These are phyloP conservation scores for Fusarium continuum DNA, from an alignment of 2,329 filamentous ascomycete genomes.

Conservation along the genomic window DNA sequence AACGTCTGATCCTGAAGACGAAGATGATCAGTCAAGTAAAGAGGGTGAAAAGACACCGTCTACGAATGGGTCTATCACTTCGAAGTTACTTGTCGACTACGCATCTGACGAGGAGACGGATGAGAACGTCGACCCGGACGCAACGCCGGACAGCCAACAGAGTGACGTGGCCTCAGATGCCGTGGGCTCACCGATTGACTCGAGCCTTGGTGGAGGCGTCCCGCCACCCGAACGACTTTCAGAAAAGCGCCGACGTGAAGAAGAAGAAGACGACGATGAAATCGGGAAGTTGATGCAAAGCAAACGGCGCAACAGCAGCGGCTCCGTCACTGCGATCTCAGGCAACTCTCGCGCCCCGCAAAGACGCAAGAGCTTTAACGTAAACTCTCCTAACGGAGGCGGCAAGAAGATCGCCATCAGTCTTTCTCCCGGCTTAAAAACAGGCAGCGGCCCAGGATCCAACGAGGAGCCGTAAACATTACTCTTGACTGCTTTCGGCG, in stretches of 20 bases:
- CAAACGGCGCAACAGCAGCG: slow-evolving; percentile 69
- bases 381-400: slow-evolving; percentile 51
- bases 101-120: slow-evolving; percentile 85
- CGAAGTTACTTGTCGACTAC: slow-evolving; percentile 88
- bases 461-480: slow-evolving; percentile 52
- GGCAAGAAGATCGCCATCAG: slow-evolving; percentile 68
- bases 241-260: slow-evolving; percentile 90
- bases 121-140: slow-evolving; percentile 65
- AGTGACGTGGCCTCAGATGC: slow-evolving; percentile 49
- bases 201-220: slow-evolving; percentile 38
- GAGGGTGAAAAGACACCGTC: slow-evolving; percentile 48
- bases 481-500: slow-evolving; percentile 39
- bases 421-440: slow-evolving; percentile 58
- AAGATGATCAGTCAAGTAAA: slow-evolving; percentile 59
- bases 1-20: slow-evolving; percentile 85
- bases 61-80: slow-evolving; percentile 69
- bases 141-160: slow-evolving; percentile 34
- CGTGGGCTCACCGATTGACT: slow-evolving; percentile 45
- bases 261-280: slow-evolving; percentile 90
- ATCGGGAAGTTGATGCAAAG: slow-evolving; percentile 80
- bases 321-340: slow-evolving; percentile 55
- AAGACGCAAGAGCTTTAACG: slow-evolving; percentile 54
- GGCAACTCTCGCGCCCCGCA: slow-evolving; percentile 46
- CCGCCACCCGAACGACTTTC: slow-evolving; percentile 81
- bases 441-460: slow-evolving; percentile 50